phyloP scores from a whole-genome alignment of 2,329 filamentous ascomycete species.

The Ophiocordyceps camponoti-floridani region DNA sequence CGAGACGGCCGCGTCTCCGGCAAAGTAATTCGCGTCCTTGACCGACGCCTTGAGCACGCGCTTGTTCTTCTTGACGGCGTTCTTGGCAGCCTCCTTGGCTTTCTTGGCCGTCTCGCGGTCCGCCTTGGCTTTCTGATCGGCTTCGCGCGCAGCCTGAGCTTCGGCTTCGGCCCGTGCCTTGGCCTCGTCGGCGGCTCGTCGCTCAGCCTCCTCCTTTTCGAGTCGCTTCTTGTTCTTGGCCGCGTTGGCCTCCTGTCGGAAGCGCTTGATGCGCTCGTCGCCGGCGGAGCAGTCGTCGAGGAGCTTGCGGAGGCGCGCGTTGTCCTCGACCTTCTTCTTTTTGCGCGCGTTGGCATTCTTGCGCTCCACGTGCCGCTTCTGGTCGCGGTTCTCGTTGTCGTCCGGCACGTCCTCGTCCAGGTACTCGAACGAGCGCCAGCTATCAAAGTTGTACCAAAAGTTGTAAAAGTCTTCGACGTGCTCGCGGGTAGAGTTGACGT shows the following conservation, averaged over 20 bases:
- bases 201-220: conserved; percentile 83
- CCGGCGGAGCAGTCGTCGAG: conserved; percentile 71
- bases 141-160: conserved; percentile 61
- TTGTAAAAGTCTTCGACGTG: conserved; percentile 96
- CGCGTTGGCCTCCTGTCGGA: conserved; percentile 80
- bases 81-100: conserved; percentile 96
- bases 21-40: conserved; percentile 98
- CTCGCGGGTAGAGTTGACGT: conserved; percentile 69
- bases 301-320: conserved; percentile 69
- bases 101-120: conserved; percentile 79
- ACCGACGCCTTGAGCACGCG: conserved; percentile 82
- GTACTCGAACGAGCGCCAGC: conserved; percentile 95
- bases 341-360: conserved; percentile 96
- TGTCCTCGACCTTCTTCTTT: conserved; percentile 99
- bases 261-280: conserved; percentile 95
- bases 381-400: conserved; percentile 96
- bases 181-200: conserved; percentile 72
- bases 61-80: conserved; percentile 99
- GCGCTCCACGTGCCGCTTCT: conserved; percentile 94
- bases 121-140: conserved; percentile 71
- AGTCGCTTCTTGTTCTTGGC: conserved; percentile 90
- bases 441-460: conserved; percentile 99
- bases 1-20: conserved; percentile 45
- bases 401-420: conserved; percentile 97
- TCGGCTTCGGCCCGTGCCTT: conserved; percentile 70